Percentiles rank a stretch among this genome's conserved stretches.
These are phyloP conservation scores for Aspergillus sp. DNA, from an alignment of 2,329 filamentous ascomycete genomes.

Conservation along the genomic window DNA sequence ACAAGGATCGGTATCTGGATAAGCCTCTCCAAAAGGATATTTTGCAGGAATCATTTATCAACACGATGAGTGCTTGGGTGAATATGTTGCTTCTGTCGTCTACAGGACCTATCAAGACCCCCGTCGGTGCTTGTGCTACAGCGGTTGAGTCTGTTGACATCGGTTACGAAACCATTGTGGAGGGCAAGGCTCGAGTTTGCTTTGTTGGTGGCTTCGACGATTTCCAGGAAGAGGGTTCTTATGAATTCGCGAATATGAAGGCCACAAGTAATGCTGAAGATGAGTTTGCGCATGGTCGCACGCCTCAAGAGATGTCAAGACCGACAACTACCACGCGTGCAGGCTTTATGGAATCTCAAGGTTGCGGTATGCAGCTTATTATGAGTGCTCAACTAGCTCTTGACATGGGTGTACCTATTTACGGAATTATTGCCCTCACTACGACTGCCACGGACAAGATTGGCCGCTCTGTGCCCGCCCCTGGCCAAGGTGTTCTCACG, in stretches of 20 bases:
- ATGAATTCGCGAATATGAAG: conserved; percentile 99
- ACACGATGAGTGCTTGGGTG: conserved; percentile 99
- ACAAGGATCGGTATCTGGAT: conserved; percentile 95
- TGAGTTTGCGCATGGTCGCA: conserved; percentile 92
- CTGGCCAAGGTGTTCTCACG: conserved; percentile 94
- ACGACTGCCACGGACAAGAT: conserved; percentile 99
- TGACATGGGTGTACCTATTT: conserved; percentile 98
- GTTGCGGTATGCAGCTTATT: conserved; percentile 96
- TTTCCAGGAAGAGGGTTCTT: conserved; percentile 98
- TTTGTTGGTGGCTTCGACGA: conserved; percentile 99
- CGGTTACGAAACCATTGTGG: conserved; percentile 96
- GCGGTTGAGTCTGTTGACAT: conserved; percentile 97
- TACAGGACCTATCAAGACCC: conserved; percentile 97
- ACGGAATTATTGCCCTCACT: conserved; percentile 89
- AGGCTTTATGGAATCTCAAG: conserved; percentile 99
- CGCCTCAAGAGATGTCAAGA: conserved; percentile 95
- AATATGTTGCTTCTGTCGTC: conserved; percentile 98
- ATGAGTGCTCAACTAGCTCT: conserved; percentile 96
- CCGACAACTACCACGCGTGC: conserved; percentile 95
- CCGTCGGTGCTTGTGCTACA: conserved; percentile 94
- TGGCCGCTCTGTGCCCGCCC: conserved; percentile 92
- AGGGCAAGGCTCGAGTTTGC: conserved; percentile 96
- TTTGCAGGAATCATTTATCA: conserved; percentile 99
- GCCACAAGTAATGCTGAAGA: conserved; percentile 97
- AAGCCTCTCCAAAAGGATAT: conserved; percentile 98